Evolutionary conservation across 768 basidiomycete species (phyloP).

Genomic region (Tephrocybe rancida): DNA sequence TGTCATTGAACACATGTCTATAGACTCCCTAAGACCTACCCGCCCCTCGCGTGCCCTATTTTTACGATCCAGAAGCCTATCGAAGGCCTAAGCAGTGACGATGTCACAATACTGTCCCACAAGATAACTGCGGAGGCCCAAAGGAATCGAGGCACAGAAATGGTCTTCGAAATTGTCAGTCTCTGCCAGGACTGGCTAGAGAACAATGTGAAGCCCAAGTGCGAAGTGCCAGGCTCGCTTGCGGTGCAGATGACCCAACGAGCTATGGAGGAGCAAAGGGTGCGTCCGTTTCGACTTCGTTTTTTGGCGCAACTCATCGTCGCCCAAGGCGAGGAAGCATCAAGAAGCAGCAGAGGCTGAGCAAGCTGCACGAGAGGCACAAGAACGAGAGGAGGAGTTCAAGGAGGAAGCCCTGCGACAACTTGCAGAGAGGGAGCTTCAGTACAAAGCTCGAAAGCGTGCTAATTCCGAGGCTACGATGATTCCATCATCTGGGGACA

Average conservation of each 20-base stretch:
- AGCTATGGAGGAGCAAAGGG: constrained; percentile 69
- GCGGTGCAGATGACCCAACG: constrained; percentile 80
- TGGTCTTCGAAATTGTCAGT: constrained; percentile 80
- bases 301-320: neutral
- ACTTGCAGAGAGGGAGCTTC: constrained; percentile 52
- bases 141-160: constrained; percentile 66
- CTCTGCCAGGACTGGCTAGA: constrained; percentile 75
- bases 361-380: constrained; percentile 52
- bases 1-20: constrained; percentile 2
- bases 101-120: constrained; percentile 58
- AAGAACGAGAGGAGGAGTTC: constrained; percentile 67
- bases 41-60: constrained; percentile 65
- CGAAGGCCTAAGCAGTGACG: constrained; percentile 57
- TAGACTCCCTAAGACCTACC: constrained; percentile 85
- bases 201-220: constrained; percentile 54
- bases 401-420: constrained; percentile 66
- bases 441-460: constrained; percentile 58
- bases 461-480: constrained; percentile 75
- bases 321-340: constrained; percentile 53
- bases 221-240: constrained; percentile 68
- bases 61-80: constrained; percentile 71
- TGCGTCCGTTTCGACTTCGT: constrained; percentile 28
- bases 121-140: constrained; percentile 68
- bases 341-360: constrained; percentile 61
- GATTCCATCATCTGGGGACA: constrained; percentile 51